phyloP scores from a whole-genome alignment of 2,329 filamentous ascomycete species.

The Apiospora arundinis region DNA sequence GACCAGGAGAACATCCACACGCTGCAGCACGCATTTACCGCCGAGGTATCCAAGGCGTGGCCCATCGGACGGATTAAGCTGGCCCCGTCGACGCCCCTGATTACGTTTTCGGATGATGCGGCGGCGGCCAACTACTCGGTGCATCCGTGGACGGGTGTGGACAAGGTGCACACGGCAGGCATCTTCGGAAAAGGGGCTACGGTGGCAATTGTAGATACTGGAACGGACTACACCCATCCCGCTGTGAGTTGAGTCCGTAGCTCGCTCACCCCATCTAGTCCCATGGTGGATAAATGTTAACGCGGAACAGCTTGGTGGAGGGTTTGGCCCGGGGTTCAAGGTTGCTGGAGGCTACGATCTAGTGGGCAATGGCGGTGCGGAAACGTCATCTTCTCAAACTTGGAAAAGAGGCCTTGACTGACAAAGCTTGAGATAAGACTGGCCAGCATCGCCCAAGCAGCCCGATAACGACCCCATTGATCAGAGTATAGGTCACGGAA shows the following conservation, averaged over 20 bases:
- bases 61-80: slow-evolving; percentile 29
- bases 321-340: slow-evolving; percentile 18
- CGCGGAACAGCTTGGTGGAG: slow-evolving; percentile 22
- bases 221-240: slow-evolving; percentile 17
- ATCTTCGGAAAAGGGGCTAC: slow-evolving; percentile 18
- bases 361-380: slow-evolving; percentile 25
- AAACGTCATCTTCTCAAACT: background rate
- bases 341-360: slow-evolving; percentile 19
- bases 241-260: background rate
- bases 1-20: slow-evolving; percentile 34
- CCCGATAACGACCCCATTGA: slow-evolving; percentile 31
- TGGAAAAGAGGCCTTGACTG: too few species aligned
- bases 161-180: slow-evolving; percentile 19
- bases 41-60: slow-evolving; percentile 34
- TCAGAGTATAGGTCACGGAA: slow-evolving; percentile 30
- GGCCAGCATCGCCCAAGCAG: slow-evolving; percentile 18
- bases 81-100: slow-evolving; percentile 19
- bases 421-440: background rate
- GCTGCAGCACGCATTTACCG: slow-evolving; percentile 38
- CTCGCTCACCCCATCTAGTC: too few species aligned
- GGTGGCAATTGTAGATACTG: slow-evolving; percentile 21
- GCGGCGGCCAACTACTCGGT: slow-evolving; percentile 23
- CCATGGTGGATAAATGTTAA: too few species aligned
- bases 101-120: slow-evolving; percentile 23
- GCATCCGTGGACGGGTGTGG: slow-evolving; percentile 18